A percentile compares a stretch with the other conserved stretches of the same genome.
Conservation (phyloP, 345 rosid genomes). For the Moricandia arvensis region DNA sequence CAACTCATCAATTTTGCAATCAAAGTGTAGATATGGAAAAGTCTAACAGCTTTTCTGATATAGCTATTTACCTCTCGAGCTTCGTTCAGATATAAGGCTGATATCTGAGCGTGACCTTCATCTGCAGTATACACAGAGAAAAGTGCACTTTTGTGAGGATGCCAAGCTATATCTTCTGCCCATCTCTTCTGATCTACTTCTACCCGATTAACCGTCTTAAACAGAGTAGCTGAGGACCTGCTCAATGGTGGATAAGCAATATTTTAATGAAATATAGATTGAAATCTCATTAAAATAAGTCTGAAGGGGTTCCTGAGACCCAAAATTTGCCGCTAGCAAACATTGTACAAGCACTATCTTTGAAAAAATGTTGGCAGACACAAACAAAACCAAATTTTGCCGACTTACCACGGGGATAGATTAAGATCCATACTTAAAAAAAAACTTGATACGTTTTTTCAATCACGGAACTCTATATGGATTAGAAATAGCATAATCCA, state of each 20-base stretch:
- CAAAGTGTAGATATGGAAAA: neutral
- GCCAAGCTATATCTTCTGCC: constrained; percentile 46
- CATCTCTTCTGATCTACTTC: constrained; percentile 33
- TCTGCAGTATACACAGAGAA: constrained; percentile 39
- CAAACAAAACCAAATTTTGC: neutral
- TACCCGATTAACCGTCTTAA: constrained; percentile 27
- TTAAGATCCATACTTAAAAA: neutral
- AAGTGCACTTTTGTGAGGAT: constrained; percentile 37
- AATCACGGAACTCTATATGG: neutral
- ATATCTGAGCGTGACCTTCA: constrained; percentile 37
- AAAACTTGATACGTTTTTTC: neutral
- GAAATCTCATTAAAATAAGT: neutral
- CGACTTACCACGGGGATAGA: neutral
- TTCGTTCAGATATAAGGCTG: constrained; percentile 30
- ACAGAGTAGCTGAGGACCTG: constrained; percentile 33
- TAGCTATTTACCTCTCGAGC: constrained; percentile 21
- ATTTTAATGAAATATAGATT: neutral
- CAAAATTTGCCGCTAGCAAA: neutral
- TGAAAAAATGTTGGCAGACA: neutral
- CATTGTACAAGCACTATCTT: neutral
- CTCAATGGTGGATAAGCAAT: constrained; percentile 5
- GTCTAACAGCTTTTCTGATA: neutral
- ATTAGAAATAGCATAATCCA: neutral
- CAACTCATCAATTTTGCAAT: neutral
- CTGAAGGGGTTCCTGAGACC: neutral